Base-by-base conservation (phyloP, 192 early-diverging fungal genomes). In the Podila clonocystis region DNA sequence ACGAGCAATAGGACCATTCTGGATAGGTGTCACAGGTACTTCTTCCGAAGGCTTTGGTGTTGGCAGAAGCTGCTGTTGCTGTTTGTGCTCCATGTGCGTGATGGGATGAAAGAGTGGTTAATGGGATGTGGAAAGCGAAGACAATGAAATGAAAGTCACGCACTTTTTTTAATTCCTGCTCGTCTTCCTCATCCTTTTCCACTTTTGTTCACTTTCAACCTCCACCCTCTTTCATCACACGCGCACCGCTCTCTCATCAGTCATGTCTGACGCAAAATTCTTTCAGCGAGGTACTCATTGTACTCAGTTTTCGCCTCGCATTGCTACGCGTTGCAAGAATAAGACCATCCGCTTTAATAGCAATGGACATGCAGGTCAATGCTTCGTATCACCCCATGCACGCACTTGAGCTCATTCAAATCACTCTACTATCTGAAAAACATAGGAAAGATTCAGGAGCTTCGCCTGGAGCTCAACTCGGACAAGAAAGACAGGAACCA, bases 391-490 rank as follows among this genome's bases (percentile, higher is more conserved):
- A 50, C 36, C 50, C 41, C 6, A 30, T 45, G 30, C 41, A 34
- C 24, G 24, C 67, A 58, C 62, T n/a, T 48, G 62, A 33, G 26
- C 30, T 57, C 31, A 36, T 30, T 19, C 5, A 30, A 11, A 41
- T 15, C 11, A 26, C 38, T 31, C 30, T 41, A 9, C 50, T 5
- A n/a, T 6, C n/a, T 28, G 24, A 9, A 30, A 24, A 19, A 9
- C 22, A 28, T 62, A 94, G 95, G 95, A 52, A 97, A 97, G 87
- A 92, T 94, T 22, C 94, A 96, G 65, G 96, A 97, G 82, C 91
- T 97, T 72, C 91, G 93, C 58, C 84, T 88, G 13, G 96, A 97
- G 87, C 89, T 97, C 63, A 91, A 90, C 58, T 92, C 95, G 31
- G 95, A 95, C 63, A 95, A 95, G 72, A 88, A 91, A 75, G 96